These are phyloP conservation scores for Exidia glandulosa DNA, from an alignment of 768 basidiomycete genomes.

Conservation along the genomic window DNA sequence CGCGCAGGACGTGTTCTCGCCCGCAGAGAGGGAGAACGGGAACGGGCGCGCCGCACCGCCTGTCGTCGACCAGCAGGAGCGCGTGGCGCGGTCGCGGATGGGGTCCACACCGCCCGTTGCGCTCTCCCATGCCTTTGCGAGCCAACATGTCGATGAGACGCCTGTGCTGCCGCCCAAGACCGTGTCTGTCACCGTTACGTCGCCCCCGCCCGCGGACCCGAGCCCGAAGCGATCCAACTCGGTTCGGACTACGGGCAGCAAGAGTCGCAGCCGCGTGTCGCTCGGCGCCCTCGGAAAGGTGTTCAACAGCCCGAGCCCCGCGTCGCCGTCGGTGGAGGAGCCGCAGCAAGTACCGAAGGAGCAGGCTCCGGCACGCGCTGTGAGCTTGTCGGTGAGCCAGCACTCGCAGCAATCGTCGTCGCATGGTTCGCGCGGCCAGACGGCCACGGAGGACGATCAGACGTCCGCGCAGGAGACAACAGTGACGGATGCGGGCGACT, in stretches of 20 bases:
- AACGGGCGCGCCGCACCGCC: background rate
- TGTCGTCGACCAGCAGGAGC: background rate
- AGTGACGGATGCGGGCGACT: background rate
- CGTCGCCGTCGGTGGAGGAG: background rate
- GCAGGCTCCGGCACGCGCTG: too few species aligned
- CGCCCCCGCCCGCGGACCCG: background rate
- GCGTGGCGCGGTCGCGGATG: background rate
- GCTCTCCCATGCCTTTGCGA: background rate
- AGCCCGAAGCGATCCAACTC: background rate
- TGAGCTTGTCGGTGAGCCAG: too few species aligned
- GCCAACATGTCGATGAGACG: background rate
- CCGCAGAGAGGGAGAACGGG: background rate
- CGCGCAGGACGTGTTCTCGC: background rate
- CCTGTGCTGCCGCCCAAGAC: background rate
- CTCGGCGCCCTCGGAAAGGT: conserved; percentile 72
- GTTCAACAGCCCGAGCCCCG: conserved; percentile 28
- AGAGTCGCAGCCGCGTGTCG: conserved; percentile 59
- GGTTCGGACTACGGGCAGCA: conserved; percentile 20
- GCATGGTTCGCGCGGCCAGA: too few species aligned
- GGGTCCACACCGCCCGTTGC: background rate
- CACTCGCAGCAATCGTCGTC: background rate
- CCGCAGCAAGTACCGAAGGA: background rate
- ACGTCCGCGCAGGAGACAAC: background rate
- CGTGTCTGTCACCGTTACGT: background rate
- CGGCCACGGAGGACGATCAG: conserved; percentile 2